Base-by-base conservation (phyloP, 1,284 basidiomycete species). In the Ganoderma lucidum region DNA sequence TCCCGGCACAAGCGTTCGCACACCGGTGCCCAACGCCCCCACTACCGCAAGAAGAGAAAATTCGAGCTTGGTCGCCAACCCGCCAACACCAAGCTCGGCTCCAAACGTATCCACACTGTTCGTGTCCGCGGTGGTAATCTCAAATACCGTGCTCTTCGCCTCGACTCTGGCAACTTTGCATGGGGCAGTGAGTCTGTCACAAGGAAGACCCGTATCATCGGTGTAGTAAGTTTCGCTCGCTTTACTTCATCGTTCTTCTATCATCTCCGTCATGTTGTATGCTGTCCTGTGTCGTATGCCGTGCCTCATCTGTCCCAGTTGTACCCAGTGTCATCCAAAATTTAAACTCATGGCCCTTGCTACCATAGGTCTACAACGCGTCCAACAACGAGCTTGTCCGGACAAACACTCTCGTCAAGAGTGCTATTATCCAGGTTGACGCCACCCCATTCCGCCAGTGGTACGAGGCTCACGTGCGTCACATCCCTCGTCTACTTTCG, bases 1-100 rank as follows among this genome's bases (percentile, higher is more conserved):
- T 96, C 96, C 78, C 90, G 96, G 82, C 95, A 98, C 90, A 98
- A 98, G 86, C 94, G 96, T 82, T 94, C 95, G 76, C 93, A 90
- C 77, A 92, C 95, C 63, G 96, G 96, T 81, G 96, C 96, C 74
- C 95, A 97, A 83, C 93, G 95, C 80, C 93, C 96, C 75, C 92
- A 95, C 86, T 96, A 96, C 87, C 94, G 96, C 87, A 98, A 98
- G 90, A 98, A 97, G 93, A 91, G 96, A 93, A 97, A 97, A 87
- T 97, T 97, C 85, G 96, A 98, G 88, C 93, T 98, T 81, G 96
- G 96, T 81, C 96, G 96, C 82, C 96, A 98, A 83, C 86, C 96
- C 70, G 97, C 96, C 74, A 96, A 87, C 90, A 98, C 96, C 81
- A 98, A 95, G 88, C 91, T 98, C 75, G 95, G 96, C 68, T 80